Evolutionary conservation across 2,329 filamentous ascomycete species (phyloP).

Genomic region (Fusarium kyushuense): DNA sequence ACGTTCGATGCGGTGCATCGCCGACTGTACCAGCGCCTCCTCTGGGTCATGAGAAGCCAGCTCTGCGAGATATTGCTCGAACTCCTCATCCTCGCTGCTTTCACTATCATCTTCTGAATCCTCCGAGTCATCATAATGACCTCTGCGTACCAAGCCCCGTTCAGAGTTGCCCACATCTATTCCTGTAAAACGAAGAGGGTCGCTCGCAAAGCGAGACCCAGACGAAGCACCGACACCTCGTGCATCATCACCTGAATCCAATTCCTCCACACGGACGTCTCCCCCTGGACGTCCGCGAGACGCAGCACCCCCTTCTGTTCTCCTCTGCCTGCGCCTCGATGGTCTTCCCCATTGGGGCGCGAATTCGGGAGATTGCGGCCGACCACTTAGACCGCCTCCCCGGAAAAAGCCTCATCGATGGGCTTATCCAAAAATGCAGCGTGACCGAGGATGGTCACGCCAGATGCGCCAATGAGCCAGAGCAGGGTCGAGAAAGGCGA

Average conservation of each 20-base stretch:
- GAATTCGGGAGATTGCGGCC: slow-evolving; percentile 97
- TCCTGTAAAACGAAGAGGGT: slow-evolving; percentile 71
- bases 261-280: slow-evolving; percentile 70
- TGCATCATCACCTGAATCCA: slow-evolving; percentile 72
- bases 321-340: slow-evolving; percentile 86
- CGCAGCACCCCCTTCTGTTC: slow-evolving; percentile 63
- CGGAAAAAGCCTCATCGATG: slow-evolving; percentile 99
- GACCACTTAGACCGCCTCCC: slow-evolving; percentile 99
- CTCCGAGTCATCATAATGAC: slow-evolving; percentile 53
- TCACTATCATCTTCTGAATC: slow-evolving; percentile 53
- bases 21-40: slow-evolving; percentile 80
- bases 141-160: slow-evolving; percentile 55
- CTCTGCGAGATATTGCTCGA: slow-evolving; percentile 65
- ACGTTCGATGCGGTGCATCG: slow-evolving; percentile 81
- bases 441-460: slow-evolving; percentile 94
- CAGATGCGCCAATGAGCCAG: slow-evolving; percentile 96
- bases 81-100: slow-evolving; percentile 51
- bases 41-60: slow-evolving; percentile 74
- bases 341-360: slow-evolving; percentile 99
- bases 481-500: slow-evolving; percentile 87
- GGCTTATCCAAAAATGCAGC: slow-evolving; percentile 97
- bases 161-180: slow-evolving; percentile 64
- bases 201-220: slow-evolving; percentile 65
- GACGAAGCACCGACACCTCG: slow-evolving; percentile 65
- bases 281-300: slow-evolving; percentile 53